These are phyloP conservation scores for Macrocybe gigantea DNA, from an alignment of 768 basidiomycete genomes.

Conservation along the genomic window DNA sequence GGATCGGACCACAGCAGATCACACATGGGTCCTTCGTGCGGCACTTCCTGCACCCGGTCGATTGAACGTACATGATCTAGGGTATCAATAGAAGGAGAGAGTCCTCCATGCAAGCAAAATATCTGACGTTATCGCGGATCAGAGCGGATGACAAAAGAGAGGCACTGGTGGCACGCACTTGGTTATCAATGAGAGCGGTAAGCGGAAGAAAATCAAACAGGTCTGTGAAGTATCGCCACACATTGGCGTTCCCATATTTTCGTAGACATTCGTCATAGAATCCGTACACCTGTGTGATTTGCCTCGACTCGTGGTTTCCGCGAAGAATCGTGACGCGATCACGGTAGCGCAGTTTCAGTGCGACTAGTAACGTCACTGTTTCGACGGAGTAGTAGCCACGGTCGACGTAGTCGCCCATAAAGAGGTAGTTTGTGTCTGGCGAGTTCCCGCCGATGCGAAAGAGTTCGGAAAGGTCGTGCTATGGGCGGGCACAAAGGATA, in stretches of 20 bases:
- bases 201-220: slow-evolving; percentile 96
- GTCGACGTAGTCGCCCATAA: slow-evolving; percentile 99
- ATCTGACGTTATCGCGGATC: slow-evolving; percentile 47
- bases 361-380: slow-evolving; percentile 95
- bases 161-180: slow-evolving; percentile 55
- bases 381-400: slow-evolving; percentile 99
- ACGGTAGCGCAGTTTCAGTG: slow-evolving; percentile 95
- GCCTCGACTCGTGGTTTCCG: slow-evolving; percentile 97
- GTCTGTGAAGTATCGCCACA: slow-evolving; percentile 99
- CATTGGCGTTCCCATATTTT: slow-evolving; percentile 99
- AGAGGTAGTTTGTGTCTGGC: slow-evolving; percentile 98
- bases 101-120: slow-evolving; percentile 96
- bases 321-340: slow-evolving; percentile 97
- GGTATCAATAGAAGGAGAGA: slow-evolving; percentile 98
- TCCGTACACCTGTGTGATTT: slow-evolving; percentile 99
- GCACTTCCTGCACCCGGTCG: slow-evolving; percentile 98
- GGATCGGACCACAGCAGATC: slow-evolving; percentile 99
- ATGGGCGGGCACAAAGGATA: background rate
- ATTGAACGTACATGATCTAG: slow-evolving; percentile 98
- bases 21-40: slow-evolving; percentile 99
- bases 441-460: slow-evolving; percentile 99
- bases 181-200: slow-evolving; percentile 97
- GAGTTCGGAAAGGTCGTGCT: slow-evolving; percentile 99
- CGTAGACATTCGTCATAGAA: slow-evolving; percentile 99
- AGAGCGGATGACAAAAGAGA: too few relatives aligned